Evolutionary conservation across 257 asterid species (phyloP).

Genomic region (Petrea volubilis): DNA sequence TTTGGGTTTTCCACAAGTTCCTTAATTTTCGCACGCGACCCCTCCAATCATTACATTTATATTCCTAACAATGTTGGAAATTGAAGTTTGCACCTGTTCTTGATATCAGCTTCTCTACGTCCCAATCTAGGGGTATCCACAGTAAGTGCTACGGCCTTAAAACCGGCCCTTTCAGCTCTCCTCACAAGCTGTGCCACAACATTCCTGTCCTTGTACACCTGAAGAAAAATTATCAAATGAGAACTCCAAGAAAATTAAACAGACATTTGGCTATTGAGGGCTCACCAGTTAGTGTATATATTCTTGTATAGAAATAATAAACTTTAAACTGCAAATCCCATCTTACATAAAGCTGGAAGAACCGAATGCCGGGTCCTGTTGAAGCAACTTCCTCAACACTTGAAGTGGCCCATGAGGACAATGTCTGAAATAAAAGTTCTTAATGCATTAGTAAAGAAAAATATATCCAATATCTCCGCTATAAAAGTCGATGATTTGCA

Average conservation of each 20-base stretch:
- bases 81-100: slow-evolving; percentile 59
- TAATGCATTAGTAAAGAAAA: slow-evolving; percentile 18
- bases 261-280: neutral
- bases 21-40: neutral
- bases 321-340: slow-evolving; percentile 27
- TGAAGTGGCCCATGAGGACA: slow-evolving; percentile 65
- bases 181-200: slow-evolving; percentile 91
- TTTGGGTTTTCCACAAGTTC: too few species aligned
- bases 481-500: neutral
- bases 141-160: slow-evolving; percentile 94
- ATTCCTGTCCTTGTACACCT: slow-evolving; percentile 90
- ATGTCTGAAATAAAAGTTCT: slow-evolving; percentile 54
- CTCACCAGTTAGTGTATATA: neutral
- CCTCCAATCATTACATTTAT: neutral
- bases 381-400: slow-evolving; percentile 92
- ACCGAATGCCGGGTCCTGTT: slow-evolving; percentile 53
- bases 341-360: slow-evolving; percentile 55
- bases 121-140: slow-evolving; percentile 92
- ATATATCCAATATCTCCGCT: neutral
- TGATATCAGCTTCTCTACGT: slow-evolving; percentile 89
- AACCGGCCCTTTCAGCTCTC: slow-evolving; percentile 92
- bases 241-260: neutral
- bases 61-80: neutral
- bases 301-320: neutral
- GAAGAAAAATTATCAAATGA: slow-evolving; percentile 12